These are phyloP conservation scores for Geopyxis carbonaria DNA, from an alignment of 495 filamentous ascomycete genomes.

Conservation along the genomic window DNA sequence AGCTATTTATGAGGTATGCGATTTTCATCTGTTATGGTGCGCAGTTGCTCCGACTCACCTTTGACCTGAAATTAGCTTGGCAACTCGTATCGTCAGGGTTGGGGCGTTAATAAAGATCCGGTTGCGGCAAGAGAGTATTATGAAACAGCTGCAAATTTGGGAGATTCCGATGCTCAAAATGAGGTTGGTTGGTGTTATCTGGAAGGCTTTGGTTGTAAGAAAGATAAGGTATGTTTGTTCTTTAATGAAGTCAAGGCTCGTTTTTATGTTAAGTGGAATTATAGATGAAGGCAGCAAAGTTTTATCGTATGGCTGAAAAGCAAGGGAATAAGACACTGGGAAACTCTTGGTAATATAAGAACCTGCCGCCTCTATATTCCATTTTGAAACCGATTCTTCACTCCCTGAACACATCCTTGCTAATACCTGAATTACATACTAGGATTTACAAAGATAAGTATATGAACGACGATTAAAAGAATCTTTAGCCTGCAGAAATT, in stretches of 20 bases:
- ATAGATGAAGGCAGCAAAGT: slow-evolving; percentile 49
- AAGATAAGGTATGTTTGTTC: slow-evolving; percentile 67
- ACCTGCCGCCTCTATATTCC: no score
- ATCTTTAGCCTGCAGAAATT: no score
- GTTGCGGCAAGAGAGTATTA: slow-evolving; percentile 87
- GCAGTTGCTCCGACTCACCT: no score
- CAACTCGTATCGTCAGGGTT: slow-evolving; percentile 91
- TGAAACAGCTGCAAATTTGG: slow-evolving; percentile 88
- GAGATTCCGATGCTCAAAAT: slow-evolving; percentile 95
- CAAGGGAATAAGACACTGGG: slow-evolving; percentile 78
- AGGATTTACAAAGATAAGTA: no score
- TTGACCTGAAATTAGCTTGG: slow-evolving; percentile 33
- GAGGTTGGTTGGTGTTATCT: slow-evolving; percentile 92
- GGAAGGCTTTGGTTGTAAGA: slow-evolving; percentile 84
- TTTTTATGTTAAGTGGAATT: not conserved
- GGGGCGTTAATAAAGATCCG: slow-evolving; percentile 80
- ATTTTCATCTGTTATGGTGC: not conserved
- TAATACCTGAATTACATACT: no score
- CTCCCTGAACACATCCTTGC: no score
- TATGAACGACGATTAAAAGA: no score
- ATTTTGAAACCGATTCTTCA: no score
- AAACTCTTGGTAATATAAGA: slow-evolving; percentile 64
- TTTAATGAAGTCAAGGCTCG: slow-evolving; percentile 8
- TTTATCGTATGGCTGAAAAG: slow-evolving; percentile 81
- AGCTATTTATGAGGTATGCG: slow-evolving; percentile 61